Conservation (phyloP, 2,329 filamentous ascomycete genomes). For the Cytospora leucostoma region DNA sequence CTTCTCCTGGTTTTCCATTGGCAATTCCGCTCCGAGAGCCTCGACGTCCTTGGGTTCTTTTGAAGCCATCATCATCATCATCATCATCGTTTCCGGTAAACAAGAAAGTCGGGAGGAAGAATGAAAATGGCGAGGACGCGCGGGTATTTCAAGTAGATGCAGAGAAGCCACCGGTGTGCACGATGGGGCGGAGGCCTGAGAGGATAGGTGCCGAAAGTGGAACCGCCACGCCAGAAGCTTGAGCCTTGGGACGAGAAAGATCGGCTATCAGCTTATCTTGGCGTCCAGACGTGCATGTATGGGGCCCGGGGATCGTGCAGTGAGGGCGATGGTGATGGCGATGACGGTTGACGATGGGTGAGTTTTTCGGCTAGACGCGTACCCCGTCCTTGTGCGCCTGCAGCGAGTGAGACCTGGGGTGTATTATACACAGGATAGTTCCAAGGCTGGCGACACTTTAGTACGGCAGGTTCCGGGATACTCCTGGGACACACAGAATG, state of each 20-base stretch:
- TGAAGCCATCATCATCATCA: constrained; percentile 8
- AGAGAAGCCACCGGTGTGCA: constrained; percentile 14
- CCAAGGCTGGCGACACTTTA: too few species aligned
- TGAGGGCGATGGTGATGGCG: constrained; percentile 7
- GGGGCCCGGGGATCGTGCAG: constrained; percentile 13
- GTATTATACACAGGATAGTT: too few species aligned
- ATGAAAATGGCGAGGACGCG: constrained; percentile 7
- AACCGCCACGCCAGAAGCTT: constrained; percentile 19
- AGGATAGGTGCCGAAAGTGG: constrained; percentile 24
- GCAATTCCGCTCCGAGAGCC: constrained; percentile 19
- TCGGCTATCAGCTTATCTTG: constrained; percentile 21
- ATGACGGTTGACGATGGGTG: background rate
- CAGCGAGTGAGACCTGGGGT: too few species aligned
- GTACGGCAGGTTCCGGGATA: background rate
- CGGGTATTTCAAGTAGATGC: constrained; percentile 6
- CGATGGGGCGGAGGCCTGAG: constrained; percentile 14
- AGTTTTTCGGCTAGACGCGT: too few species aligned
- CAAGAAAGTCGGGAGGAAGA: background rate
- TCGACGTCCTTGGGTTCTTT: constrained; percentile 22
- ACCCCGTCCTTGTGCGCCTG: too few species aligned
- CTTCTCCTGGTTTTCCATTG: constrained; percentile 29
- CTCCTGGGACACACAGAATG: background rate
- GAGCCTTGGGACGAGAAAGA: constrained; percentile 3
- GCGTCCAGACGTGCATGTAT: constrained; percentile 16
- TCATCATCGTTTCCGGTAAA: background rate